phyloP scores from a whole-genome alignment of 1,139 yeast genomes.

The Suhomyces wounanorum region DNA sequence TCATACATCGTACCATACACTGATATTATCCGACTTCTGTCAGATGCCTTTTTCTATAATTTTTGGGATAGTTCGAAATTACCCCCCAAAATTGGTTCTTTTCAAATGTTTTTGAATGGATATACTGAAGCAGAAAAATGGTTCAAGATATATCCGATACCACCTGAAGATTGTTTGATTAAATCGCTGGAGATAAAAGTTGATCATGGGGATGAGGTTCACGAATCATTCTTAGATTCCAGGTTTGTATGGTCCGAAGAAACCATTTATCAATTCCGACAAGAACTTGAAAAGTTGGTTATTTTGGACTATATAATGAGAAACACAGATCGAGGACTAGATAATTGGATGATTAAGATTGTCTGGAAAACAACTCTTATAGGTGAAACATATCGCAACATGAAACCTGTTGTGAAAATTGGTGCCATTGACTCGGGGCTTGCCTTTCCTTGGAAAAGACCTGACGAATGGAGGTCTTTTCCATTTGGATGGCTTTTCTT shows the following conservation, averaged over 20 bases:
- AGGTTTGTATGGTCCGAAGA: slow-evolving; percentile 58
- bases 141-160: slow-evolving; percentile 57
- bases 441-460: slow-evolving; percentile 82
- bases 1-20: slow-evolving; percentile 69
- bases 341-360: slow-evolving; percentile 75
- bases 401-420: slow-evolving; percentile 48
- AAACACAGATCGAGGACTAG: slow-evolving; percentile 74
- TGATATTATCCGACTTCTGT: slow-evolving; percentile 55
- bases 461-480: slow-evolving; percentile 79
- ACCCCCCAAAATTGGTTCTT: slow-evolving; percentile 63
- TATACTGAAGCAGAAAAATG: slow-evolving; percentile 66
- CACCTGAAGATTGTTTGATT: slow-evolving; percentile 32
- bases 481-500: slow-evolving; percentile 80
- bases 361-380: slow-evolving; percentile 41
- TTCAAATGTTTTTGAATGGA: slow-evolving; percentile 62
- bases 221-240: slow-evolving; percentile 9
- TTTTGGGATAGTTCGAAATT: slow-evolving; percentile 48
- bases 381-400: slow-evolving; percentile 5
- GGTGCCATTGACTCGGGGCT: slow-evolving; percentile 81
- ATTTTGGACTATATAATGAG: slow-evolving; percentile 72
- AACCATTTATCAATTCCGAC: slow-evolving; percentile 53
- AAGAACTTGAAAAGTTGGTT: slow-evolving; percentile 68
- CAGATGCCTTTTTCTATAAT: slow-evolving; percentile 57
- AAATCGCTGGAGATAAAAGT: slow-evolving; percentile 23
- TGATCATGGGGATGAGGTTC: slow-evolving; percentile 11